Base-by-base conservation (phyloP, 2,329 filamentous ascomycete species). In the Fusarium equiseti region DNA sequence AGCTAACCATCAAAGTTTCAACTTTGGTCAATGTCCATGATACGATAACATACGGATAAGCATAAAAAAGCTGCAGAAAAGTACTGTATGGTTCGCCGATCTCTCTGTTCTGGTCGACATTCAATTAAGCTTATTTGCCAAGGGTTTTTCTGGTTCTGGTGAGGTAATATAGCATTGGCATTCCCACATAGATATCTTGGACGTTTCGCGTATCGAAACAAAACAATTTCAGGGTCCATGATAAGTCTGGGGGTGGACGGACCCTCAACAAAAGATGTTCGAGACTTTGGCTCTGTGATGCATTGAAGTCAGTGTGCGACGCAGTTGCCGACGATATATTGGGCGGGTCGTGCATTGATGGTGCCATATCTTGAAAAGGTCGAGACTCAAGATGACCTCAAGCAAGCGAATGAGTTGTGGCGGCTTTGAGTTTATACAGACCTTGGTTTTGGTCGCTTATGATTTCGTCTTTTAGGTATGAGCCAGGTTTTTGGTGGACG, bases 121-220 rank as follows among this genome's bases (percentile, higher is more conserved):
- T 20, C 22, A 53, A 53, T 53, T 53, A 53, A 53, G 50, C 50
- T 53, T 53, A 53, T 42, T 22, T 53, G 24, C 24, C 24, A 43
- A 27, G 22, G n/a, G 7, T 8, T 35, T 51, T 51, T 53, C 50
- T 29, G 24, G 35, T 43, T 52, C 50, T 53, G 6, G 24, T 16
- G 8, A 52, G 22, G 49, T 52, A 27, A 52, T 27, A n/a, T 12
- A 16, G 24, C 13, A 27, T 42, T 52, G 24, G 50, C 22, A 27
- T 52, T 52, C 18, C 50, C 50, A 52, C 32, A 52, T 27, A 16
- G 4, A 12, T 5, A 26, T 27, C 32, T 7, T 27, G 49, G 24
- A 16, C 26, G 15, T 16, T 53, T 53, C 50, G 50, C 15, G 24
- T 42, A 53, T 53, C 35, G 20, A 43, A 42, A 27, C 35, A 26